These are phyloP conservation scores for Colletotrichum magnum DNA, from an alignment of 2,329 filamentous ascomycete species.

Conservation along the genomic window DNA sequence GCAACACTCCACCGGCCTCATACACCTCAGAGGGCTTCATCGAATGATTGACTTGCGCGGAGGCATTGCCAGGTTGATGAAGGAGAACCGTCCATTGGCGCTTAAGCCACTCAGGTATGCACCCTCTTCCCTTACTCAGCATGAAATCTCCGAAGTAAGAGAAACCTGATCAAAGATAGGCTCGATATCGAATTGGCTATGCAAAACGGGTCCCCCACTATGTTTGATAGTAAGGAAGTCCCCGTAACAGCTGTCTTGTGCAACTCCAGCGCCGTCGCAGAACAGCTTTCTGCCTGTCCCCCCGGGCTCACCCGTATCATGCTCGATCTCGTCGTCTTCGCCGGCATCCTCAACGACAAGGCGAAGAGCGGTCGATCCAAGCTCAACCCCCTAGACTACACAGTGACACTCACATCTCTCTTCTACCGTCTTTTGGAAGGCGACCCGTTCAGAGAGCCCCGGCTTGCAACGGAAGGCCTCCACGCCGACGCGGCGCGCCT, in stretches of 20 bases:
- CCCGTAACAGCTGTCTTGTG: neutral
- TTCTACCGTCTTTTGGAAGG: constrained; percentile 24
- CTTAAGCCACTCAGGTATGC: constrained; percentile 14
- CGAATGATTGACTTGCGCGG: constrained; percentile 10
- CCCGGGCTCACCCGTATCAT: constrained; percentile 10
- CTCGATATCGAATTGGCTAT: constrained; percentile 9
- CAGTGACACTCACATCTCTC: constrained; percentile 19
- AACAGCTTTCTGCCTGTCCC: neutral
- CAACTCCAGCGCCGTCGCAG: constrained; percentile 1
- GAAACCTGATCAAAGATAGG: neutral
- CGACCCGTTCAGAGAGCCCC: constrained; percentile 8
- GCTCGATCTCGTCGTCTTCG: constrained; percentile 23
- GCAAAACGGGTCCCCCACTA: constrained; percentile 3
- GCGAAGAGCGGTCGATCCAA: constrained; percentile 15
- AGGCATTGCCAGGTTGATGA: constrained; percentile 5
- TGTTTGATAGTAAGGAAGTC: neutral
- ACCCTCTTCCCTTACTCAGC: neutral
- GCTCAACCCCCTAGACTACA: constrained; percentile 22
- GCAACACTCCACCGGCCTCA: constrained; percentile 16
- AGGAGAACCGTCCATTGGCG: constrained; percentile 5
- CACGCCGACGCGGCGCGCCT: neutral
- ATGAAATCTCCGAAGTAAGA: neutral
- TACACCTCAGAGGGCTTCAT: constrained; percentile 10
- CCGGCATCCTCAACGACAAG: constrained; percentile 9
- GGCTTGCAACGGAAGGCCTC: constrained; percentile 4